Percentiles rank a stretch among this genome's conserved stretches.
These are phyloP conservation scores for Penicillium sp. DNA, from an alignment of 2,329 filamentous ascomycete genomes.

Conservation along the genomic window DNA sequence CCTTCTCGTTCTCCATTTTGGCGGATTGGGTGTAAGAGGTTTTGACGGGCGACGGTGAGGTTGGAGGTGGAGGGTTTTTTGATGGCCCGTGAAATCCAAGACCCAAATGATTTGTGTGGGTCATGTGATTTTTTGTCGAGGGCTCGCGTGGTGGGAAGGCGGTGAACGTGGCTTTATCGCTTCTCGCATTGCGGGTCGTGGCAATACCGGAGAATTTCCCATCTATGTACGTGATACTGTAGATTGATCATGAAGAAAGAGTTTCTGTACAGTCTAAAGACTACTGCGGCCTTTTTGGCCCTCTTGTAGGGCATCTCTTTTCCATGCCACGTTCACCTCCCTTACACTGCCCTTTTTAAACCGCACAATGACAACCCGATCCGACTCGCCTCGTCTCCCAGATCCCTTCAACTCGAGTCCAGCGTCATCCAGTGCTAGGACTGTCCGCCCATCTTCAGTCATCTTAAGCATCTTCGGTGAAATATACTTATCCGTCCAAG, in stretches of 20 bases:
- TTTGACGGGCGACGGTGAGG: constrained; percentile 37
- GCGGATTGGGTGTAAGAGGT: constrained; percentile 37
- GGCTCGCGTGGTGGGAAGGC: constrained; percentile 25
- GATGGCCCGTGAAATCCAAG: constrained; percentile 28
- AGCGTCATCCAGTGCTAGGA: constrained; percentile 51
- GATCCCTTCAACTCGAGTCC: constrained; percentile 52
- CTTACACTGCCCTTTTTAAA: constrained; percentile 55
- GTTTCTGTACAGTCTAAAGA: constrained; percentile 22
- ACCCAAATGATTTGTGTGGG: constrained; percentile 38
- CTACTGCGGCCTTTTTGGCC: constrained; percentile 28
- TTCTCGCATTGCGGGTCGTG: constrained; percentile 7
- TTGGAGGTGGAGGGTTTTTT: constrained; percentile 30
- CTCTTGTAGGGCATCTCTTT: constrained; percentile 45
- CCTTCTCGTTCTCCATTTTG: constrained; percentile 99
- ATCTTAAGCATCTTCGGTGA: constrained; percentile 40
- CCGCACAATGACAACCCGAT: constrained; percentile 54
- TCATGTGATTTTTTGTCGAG: constrained; percentile 41
- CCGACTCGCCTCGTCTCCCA: constrained; percentile 47
- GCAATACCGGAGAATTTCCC: constrained; percentile 11
- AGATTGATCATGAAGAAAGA: not conserved
- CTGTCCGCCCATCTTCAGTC: constrained; percentile 45
- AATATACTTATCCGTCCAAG: constrained; percentile 47
- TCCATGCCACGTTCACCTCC: constrained; percentile 50
- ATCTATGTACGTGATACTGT: not conserved
- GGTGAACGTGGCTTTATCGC: constrained; percentile 11